Conservation (phyloP, 257 asterid species). For the Petunia axillaris region DNA sequence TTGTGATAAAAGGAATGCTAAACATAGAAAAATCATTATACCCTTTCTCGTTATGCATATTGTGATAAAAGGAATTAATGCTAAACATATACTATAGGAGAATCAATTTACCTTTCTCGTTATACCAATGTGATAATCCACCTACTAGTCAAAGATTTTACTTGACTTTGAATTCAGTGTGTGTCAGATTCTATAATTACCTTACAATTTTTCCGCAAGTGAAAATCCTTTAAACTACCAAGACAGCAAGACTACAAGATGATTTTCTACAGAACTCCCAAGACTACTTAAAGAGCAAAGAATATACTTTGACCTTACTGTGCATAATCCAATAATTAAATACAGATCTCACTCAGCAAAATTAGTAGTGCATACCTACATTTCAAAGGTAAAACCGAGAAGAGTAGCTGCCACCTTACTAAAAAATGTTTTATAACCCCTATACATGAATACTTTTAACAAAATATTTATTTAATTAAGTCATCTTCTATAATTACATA, state of each 20-base stretch:
- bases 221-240: neutral
- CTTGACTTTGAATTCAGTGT: neutral
- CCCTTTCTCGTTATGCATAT: no score
- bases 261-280: neutral
- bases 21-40: no score
- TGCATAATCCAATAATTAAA: neutral
- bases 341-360: neutral
- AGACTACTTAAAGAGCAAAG: neutral
- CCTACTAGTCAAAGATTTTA: slow-evolving; percentile 16
- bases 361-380: neutral
- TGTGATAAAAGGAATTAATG: no score
- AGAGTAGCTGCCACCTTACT: neutral
- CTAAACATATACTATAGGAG: neutral
- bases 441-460: neutral
- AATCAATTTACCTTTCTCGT: neutral
- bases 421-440: neutral
- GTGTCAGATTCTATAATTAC: slow-evolving; percentile 20
- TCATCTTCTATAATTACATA: neutral
- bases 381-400: neutral
- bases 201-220: neutral
- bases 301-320: no score
- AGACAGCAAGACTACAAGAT: neutral
- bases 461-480: neutral
- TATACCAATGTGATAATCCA: neutral
- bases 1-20: no score